Conservation (phyloP, 169 alveolate genomes). For the Plasmodium coatneyi region DNA sequence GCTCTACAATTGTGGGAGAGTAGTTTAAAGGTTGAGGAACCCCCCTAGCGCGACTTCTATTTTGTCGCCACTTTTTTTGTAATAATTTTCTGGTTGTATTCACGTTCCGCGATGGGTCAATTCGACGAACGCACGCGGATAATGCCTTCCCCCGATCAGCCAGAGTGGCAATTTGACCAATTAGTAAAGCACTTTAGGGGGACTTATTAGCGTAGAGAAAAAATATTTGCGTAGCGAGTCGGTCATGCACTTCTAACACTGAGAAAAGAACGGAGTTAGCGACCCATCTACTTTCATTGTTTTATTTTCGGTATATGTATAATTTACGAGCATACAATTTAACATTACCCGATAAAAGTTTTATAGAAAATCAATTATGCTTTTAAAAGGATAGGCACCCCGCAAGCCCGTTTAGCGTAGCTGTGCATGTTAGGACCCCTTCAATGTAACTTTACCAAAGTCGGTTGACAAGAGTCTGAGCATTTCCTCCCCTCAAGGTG, state of each 20-base stretch:
- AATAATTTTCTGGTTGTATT: too few species aligned
- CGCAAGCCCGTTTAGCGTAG: neutral
- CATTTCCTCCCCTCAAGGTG: neutral
- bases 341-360: neutral
- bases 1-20: neutral
- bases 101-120: neutral
- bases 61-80: neutral
- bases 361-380: neutral
- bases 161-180: neutral
- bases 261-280: neutral
- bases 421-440: too few species aligned
- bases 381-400: neutral
- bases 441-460: too few species aligned
- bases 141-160: too few species aligned
- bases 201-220: neutral
- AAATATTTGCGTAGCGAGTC: too few species aligned
- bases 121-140: too few species aligned
- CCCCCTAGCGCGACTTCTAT: neutral
- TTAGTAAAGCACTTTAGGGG: neutral
- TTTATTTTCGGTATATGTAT: neutral
- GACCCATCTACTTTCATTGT: neutral
- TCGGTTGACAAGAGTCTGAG: neutral
- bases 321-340: neutral
- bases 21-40: neutral
- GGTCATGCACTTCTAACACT: neutral